Evolutionary conservation across 2,329 filamentous ascomycete genomes (phyloP), one percentile per base, ranked within the genome.

Genomic region (Fusarium chuoi): DNA sequence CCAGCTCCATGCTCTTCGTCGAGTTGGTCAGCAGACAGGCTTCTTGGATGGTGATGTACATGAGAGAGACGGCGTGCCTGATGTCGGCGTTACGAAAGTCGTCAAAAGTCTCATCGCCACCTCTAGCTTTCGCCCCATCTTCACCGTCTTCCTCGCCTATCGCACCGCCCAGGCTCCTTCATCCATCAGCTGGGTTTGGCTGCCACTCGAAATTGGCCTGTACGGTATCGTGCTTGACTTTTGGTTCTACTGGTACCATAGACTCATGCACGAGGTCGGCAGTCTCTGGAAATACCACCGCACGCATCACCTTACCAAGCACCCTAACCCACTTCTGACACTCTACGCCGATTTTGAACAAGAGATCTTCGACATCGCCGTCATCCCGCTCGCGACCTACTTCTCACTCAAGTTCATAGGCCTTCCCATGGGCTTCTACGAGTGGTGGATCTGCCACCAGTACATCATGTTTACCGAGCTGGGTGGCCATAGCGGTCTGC

Each of bases 371-470:
- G 67, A 70, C 24, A 67, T 70, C 45, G 52, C 65, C 18, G 57
- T 54, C 13, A 49, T 70, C 15, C 67, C 67, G 1, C 61, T 70
- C 18, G 28, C 58, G 1, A 59, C 67, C 0, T 70, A 54, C 11
- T 30, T 54, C n/a, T 58, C 63, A 1, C 46, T 70, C 0, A 59
- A 35, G 39, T 30, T 59, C 3, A 22, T 67, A 11, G 49, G 63
- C 3, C 38, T 70, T 4, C 67, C 57, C 0, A 30, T 70, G 36
- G 67, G 67, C 44, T 70, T 62, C 58, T 70, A 70, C 18, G 67
- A 70, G 9, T 70, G 67, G 67, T 70, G 67, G 63, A 62, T 70
- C 22, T 70, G 67, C 45, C 67, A 70, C 28, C 67, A 70, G 24
- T 70, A 70, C 10, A 46, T 70, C 30, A 59, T 60, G 45, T 70